Evolutionary conservation across 73 alveolate species (phyloP), one percentile per base, ranked within the genome.

Genomic region (Paramecium primaurelia): DNA sequence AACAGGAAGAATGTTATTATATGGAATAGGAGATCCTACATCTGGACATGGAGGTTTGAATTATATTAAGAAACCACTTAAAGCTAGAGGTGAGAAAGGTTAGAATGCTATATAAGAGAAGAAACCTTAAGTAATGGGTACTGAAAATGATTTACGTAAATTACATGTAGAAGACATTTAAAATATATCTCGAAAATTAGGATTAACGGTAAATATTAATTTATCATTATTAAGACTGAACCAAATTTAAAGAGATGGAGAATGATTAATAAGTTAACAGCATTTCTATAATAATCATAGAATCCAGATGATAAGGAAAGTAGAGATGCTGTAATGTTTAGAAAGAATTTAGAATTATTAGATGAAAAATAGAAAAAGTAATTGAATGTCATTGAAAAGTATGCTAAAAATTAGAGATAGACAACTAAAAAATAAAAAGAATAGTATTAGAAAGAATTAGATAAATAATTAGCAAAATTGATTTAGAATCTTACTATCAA

Each of bases 1-100:
- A 14, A 93, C 96, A 86, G 99, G 99, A 38, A 97, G 96, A 98
- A 95, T 98, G 96, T 93, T 96, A 92, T 91, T 98, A 14, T 97
- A 96, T 86, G 99, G 99, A 12, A 94, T 98, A 9, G 99, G 99
- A 26, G 99, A 98, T 92, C 99, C 99, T 8, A 95, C 99, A 1
- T 97, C 97, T 86, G 99, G 99, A n/a, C 94, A 97, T 92, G 99
- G 99, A 16, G 99, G 99, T 1, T 97, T 96, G 92, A 96, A 98
- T 18, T 98, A 95, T 92, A 96, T 98, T 58, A 97, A 98, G 92
- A 96, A 97, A 93, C 99, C 99, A 6, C 94, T 98, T 36, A 98
- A 89, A 32, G 88, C 86, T 8, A 89, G 94, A 47, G 91, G 91
- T 20, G 91, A 80, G 26, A 80, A 95, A 86, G 92, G 95, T 30